phyloP scores from a whole-genome alignment of 345 rosid genomes.

The Syzygium aromaticum region DNA sequence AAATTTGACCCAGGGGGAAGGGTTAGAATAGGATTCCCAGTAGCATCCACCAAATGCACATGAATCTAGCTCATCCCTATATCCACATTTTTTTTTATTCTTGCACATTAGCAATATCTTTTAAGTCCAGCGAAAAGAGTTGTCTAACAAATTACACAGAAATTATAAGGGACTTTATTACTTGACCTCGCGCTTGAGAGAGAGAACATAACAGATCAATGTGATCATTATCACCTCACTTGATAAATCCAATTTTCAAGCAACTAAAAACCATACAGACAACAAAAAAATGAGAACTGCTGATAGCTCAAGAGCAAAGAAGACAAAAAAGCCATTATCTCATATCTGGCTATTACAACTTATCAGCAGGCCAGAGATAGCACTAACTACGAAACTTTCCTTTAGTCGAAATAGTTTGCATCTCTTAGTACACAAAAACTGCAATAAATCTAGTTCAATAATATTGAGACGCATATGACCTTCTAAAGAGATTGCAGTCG shows the following conservation, averaged over 20 bases:
- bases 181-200: background rate
- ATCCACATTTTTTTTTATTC: background rate
- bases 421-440: background rate
- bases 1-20: slow-evolving; percentile 5
- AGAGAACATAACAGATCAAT: background rate
- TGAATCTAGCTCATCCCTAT: background rate
- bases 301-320: background rate
- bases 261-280: background rate
- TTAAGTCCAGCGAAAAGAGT: background rate
- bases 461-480: background rate
- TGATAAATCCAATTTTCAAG: background rate
- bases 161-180: background rate
- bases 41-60: background rate
- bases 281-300: background rate
- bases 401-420: background rate
- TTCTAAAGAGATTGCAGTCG: background rate
- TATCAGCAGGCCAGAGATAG: background rate
- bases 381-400: background rate
- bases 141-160: background rate
- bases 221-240: background rate
- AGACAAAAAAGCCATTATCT: background rate
- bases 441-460: background rate
- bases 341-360: background rate
- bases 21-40: background rate
- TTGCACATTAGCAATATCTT: background rate